Conservation (phyloP, 2,329 filamentous ascomycete genomes). For the Pezicula carpinea region DNA sequence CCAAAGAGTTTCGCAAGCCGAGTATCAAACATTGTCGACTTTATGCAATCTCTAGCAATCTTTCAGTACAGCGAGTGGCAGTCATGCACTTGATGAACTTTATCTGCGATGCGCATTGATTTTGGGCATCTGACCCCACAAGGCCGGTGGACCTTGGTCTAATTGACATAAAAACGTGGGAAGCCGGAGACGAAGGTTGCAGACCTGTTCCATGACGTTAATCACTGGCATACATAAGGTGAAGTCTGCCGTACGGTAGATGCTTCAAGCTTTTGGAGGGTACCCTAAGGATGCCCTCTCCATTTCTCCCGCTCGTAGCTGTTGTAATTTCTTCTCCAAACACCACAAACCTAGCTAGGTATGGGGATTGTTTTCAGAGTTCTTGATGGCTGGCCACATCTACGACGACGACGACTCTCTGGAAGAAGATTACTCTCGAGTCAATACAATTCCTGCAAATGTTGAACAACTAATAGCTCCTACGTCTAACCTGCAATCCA, state of each 20-base stretch:
- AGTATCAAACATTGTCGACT: too few species aligned
- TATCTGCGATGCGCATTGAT: neutral
- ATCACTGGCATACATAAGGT: neutral
- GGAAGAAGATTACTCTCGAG: conserved; percentile 6
- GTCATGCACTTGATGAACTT: neutral
- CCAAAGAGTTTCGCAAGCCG: too few species aligned
- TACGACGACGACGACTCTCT: conserved; percentile 7
- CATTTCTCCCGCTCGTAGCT: neutral
- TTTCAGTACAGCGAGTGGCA: too few species aligned
- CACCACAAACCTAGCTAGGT: neutral
- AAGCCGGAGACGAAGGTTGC: neutral
- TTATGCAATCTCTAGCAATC: too few species aligned
- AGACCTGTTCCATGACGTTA: conserved; percentile 1
- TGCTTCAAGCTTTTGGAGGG: neutral
- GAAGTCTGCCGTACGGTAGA: too few species aligned
- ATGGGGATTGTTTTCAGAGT: conserved; percentile 8
- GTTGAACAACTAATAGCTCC: conserved; percentile 5
- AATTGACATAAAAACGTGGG: neutral
- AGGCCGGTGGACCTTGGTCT: neutral
- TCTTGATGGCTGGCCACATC: conserved; percentile 15
- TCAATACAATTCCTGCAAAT: conserved; percentile 1
- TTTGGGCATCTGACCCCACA: neutral
- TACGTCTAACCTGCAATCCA: conserved; percentile 8
- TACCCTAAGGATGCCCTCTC: neutral
- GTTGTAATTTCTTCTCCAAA: conserved; percentile 1